Evolutionary conservation across 306 rosid genomes (phyloP).

Genomic region (Acacia confusa): DNA sequence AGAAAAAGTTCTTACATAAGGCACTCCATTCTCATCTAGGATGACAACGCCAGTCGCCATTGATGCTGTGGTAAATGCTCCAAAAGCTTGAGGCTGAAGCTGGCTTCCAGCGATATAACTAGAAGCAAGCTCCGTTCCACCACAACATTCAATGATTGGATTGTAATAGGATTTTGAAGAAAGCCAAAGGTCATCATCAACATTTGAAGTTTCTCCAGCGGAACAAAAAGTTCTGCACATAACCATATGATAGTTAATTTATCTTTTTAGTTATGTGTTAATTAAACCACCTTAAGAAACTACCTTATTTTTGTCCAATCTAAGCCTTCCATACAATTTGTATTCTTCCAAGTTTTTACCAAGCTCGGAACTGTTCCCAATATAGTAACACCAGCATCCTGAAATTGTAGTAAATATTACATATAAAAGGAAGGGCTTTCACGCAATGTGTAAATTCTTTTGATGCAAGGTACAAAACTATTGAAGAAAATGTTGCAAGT

Average conservation of each 20-base stretch:
- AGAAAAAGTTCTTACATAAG: constrained; percentile 49
- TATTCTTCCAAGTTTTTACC: constrained; percentile 84
- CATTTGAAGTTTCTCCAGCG: constrained; percentile 74
- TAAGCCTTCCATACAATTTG: constrained; percentile 78
- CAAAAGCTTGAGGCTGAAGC: constrained; percentile 87
- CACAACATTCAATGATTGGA: constrained; percentile 69
- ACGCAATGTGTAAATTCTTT: constrained; percentile 3
- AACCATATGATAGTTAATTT: constrained; percentile 30
- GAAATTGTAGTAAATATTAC: constrained; percentile 16
- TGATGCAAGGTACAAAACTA: background rate
- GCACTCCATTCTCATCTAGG: constrained; percentile 70
- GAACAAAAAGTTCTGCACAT: constrained; percentile 63
- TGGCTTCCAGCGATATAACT: constrained; percentile 59
- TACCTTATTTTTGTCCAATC: constrained; percentile 92
- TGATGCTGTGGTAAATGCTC: constrained; percentile 71
- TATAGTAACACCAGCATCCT: constrained; percentile 87
- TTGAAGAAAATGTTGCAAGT: background rate
- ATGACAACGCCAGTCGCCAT: constrained; percentile 71
- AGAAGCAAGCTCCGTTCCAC: constrained; percentile 88
- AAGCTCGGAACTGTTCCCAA: constrained; percentile 96
- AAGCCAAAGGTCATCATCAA: constrained; percentile 92
- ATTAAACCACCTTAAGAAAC: constrained; percentile 21
- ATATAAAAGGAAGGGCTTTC: constrained; percentile 10
- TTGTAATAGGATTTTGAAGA: constrained; percentile 73
- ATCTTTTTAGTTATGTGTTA: background rate